Evolutionary conservation across 352 stramenopile species (phyloP).

Genomic region (Phytophthora hybrid): DNA sequence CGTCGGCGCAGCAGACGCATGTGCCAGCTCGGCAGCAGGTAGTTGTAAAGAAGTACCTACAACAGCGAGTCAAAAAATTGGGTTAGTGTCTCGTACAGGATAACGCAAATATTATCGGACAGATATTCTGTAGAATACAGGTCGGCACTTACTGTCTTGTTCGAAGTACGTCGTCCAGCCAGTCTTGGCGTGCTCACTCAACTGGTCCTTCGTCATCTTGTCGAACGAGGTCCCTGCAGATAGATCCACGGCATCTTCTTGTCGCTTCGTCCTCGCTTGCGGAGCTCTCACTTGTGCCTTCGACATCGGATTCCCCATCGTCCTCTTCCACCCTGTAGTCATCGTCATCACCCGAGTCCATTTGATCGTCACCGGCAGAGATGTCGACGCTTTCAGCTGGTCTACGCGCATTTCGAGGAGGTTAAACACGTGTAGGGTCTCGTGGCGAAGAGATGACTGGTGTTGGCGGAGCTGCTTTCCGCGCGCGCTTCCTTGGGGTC

Average conservation of each 20-base stretch:
- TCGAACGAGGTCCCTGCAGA: slow-evolving; percentile 5
- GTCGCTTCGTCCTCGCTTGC: slow-evolving; percentile 2
- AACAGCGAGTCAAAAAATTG: background rate
- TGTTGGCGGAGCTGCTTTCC: background rate
- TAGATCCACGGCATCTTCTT: slow-evolving; percentile 7
- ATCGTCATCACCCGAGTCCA: background rate
- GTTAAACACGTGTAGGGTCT: background rate
- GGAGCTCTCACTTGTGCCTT: background rate
- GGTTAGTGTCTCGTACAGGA: no score
- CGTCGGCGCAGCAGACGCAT: background rate
- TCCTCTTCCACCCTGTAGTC: background rate
- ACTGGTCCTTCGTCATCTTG: slow-evolving; percentile 16
- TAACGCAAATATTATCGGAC: no score
- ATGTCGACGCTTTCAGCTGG: background rate
- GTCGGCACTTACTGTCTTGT: no score
- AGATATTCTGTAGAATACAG: no score
- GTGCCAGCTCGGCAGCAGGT: background rate
- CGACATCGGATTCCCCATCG: background rate
- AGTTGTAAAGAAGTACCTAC: slow-evolving; percentile 2
- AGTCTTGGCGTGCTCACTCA: slow-evolving; percentile 2
- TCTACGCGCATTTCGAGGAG: background rate
- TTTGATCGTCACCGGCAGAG: background rate
- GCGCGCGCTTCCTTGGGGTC: background rate
- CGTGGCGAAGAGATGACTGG: background rate
- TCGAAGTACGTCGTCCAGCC: no score